A percentile compares a stretch with the other conserved stretches of the same genome.
Conservation (phyloP, 2,329 filamentous ascomycete species). For the Venturiaceae sp. region DNA sequence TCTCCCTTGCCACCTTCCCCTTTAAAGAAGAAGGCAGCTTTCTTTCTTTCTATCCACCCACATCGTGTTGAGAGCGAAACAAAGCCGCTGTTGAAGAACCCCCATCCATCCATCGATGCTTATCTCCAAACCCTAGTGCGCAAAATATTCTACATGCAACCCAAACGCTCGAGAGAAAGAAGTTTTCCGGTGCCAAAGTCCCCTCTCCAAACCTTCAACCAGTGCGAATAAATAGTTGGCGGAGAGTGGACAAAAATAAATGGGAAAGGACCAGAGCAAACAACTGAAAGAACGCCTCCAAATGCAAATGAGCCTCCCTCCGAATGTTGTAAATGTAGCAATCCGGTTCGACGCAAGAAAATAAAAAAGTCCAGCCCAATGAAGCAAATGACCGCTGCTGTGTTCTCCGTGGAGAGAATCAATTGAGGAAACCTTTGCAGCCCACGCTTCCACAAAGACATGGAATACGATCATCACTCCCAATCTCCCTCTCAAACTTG, state of each 20-base stretch:
- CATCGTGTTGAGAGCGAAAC: background rate
- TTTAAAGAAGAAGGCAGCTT: background rate
- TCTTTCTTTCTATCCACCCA: background rate
- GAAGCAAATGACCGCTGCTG: background rate
- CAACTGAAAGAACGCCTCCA: background rate
- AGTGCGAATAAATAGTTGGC: background rate
- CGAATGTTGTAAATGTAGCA: background rate
- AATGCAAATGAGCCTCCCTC: conserved; percentile 1
- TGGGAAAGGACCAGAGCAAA: background rate
- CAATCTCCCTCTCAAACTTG: conserved; percentile 97
- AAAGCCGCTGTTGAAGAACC: background rate
- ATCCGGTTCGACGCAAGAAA: background rate
- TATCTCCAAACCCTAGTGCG: background rate
- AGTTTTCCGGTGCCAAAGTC: background rate
- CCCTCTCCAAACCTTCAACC: no score
- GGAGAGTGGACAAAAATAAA: background rate
- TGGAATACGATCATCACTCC: conserved; percentile 88
- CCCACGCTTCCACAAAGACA: conserved; percentile 93
- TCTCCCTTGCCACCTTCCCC: background rate
- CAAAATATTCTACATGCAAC: background rate
- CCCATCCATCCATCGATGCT: background rate
- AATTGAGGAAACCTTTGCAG: conserved; percentile 99
- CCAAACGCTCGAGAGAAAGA: background rate
- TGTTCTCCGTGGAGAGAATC: conserved; percentile 20
- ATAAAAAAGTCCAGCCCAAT: no score